Base-by-base conservation (phyloP, 2,329 filamentous ascomycete species). In the Cercospora zeae-maydis region DNA sequence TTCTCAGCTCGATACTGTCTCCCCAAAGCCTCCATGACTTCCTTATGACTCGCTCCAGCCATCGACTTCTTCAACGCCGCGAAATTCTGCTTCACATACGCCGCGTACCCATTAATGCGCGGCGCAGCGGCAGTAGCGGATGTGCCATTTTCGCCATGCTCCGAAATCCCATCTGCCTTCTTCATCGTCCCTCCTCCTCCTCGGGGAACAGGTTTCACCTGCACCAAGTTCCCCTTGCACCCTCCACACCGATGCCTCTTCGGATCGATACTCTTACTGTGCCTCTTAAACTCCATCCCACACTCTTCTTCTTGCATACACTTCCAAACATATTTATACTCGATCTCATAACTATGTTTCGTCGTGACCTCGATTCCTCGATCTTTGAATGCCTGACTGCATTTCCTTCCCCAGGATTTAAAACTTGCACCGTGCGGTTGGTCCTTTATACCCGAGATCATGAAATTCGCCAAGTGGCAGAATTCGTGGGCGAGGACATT, bases 401-500 rank as follows among this genome's bases (percentile, higher is more conserved):
- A 75, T 80, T 84, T 56, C 75, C 71, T 3, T 81, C 88, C 87
- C 85, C 92, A 96, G 1, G 77, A 73, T 75, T 96, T 93, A 82
- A 97, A 97, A 70, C 91, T 89, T 11, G 84, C 83, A 21, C 93
- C 93, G 74, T 97, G 93, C 0, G 92, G 91, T 65, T 90, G 88
- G 61, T 86, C 87, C 47, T 85, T 88, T 36, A 93, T 80, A 36
- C 88, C 86, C 54, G 84, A 88, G 66, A 98, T 81, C 86, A 98
- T 96, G 76, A 93, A 97, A 71, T 92, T 96, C 47, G 91, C 88
- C 1, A 98, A 80, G 73, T 99, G 95, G 75, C 95, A 98, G 79
- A 95, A 98, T 72, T 99, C 95, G 75, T 99, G 95, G 0, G 93
- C 92, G n/a, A 98, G 79, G 0, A 95, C 92, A 75, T 97, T 97